phyloP scores from a whole-genome alignment of 805 yeast species.

The Yamadazyma laniorum region DNA sequence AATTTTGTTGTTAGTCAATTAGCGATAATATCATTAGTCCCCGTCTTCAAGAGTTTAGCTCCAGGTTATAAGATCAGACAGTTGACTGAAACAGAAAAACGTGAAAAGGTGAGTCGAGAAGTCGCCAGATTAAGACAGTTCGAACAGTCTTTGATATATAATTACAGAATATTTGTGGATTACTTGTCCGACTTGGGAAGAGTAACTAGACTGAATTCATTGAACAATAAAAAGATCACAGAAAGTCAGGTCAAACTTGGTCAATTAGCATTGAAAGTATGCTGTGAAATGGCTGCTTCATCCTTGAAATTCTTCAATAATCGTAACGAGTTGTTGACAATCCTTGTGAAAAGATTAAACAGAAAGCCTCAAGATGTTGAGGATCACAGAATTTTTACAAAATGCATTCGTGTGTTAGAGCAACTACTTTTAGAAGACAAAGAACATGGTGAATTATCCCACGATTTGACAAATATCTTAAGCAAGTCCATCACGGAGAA shows the following conservation, averaged over 20 bases:
- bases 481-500: slow-evolving; percentile 71
- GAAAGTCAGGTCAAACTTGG: slow-evolving; percentile 46
- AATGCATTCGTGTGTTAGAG: slow-evolving; percentile 65
- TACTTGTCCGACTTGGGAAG: slow-evolving; percentile 45
- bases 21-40: slow-evolving; percentile 74
- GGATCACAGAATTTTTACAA: slow-evolving; percentile 50
- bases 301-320: slow-evolving; percentile 78
- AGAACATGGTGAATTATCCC: slow-evolving; percentile 74
- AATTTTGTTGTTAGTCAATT: slow-evolving; percentile 66
- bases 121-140: slow-evolving; percentile 73
- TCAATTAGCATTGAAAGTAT: slow-evolving; percentile 65
- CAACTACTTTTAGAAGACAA: slow-evolving; percentile 71
- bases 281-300: slow-evolving; percentile 66
- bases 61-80: slow-evolving; percentile 89
- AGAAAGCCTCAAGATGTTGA: slow-evolving; percentile 52
- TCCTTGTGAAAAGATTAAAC: slow-evolving; percentile 65
- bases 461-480: slow-evolving; percentile 67
- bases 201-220: slow-evolving; percentile 37
- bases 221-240: slow-evolving; percentile 30
- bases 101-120: slow-evolving; percentile 81
- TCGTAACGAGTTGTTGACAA: slow-evolving; percentile 67
- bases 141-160: slow-evolving; percentile 72
- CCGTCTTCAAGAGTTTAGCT: slow-evolving; percentile 79
- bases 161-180: slow-evolving; percentile 68
- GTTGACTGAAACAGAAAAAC: slow-evolving; percentile 73